Evolutionary conservation across 2,329 filamentous ascomycete species (phyloP), one percentile per base, ranked within the genome.

Genomic region (Aspergillus uvarum): DNA sequence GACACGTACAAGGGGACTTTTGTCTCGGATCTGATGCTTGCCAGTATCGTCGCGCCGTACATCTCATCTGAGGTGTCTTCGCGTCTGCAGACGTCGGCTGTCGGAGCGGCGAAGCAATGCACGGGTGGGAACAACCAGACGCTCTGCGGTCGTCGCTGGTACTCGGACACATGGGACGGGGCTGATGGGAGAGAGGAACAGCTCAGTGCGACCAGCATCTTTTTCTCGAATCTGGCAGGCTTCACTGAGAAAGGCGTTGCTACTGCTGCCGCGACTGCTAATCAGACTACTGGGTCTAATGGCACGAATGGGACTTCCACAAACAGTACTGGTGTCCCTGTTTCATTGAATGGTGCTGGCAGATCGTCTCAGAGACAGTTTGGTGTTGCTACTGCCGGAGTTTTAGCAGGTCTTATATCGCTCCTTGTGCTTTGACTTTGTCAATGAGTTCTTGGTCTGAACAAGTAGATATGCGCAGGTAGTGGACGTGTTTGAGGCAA

Each of bases 1-100:
- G 80, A 78, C 56, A 82, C 81, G 5, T 89, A 88, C 80, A 89
- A 88, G 75, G 85, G 84, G 16, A 87, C 86, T 66, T 77, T 88
- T 5, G 75, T 81, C 1, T 82, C 85, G 47, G 88, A 83, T 79
- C 73, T 80, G 72, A 83, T 81, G 16, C 77, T 80, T 4, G 80
- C 83, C 1, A 79, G 79, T 1, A 81, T 85, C 64, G 75, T 87
- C 51, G 85, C 83, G 0, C 85, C 85, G 0, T 85, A 80, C 65
- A 83, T 83, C 2, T 70, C 76, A 60, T 68, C 78, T 32, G 67
- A 69, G 5, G 78, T 88, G 57, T 74, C 81, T 63, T 77, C 82
- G 0, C 76, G 80, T 21, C 74, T 88, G 3, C 72, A 77, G 51
- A 73, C 76, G 11, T 84, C 81, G 5, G 85, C 85, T 0, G 65